phyloP scores from a whole-genome alignment of 2,329 filamentous ascomycete genomes.

The Claviceps sp. region DNA sequence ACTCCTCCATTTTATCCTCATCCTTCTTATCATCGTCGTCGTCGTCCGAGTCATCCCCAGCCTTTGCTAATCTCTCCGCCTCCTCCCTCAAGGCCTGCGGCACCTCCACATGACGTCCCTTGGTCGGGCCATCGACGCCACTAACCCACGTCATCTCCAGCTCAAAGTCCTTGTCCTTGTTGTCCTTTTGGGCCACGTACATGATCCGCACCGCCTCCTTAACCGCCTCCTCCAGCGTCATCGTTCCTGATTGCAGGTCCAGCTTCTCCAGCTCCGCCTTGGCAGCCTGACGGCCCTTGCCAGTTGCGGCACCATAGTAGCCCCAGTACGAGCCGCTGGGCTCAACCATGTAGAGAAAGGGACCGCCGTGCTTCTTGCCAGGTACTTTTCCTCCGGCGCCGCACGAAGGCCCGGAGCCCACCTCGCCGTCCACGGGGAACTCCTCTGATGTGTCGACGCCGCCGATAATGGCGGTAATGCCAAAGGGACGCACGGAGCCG shows the following conservation, averaged over 20 bases:
- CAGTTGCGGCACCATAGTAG: slow-evolving; percentile 94
- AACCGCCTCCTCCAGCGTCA: slow-evolving; percentile 75
- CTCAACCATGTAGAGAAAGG: slow-evolving; percentile 97
- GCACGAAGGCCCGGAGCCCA: slow-evolving; percentile 63
- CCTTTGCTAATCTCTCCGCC: slow-evolving; percentile 86
- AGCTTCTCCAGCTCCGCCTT: slow-evolving; percentile 99
- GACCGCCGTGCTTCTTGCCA: slow-evolving; percentile 69
- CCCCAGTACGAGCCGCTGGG: slow-evolving; percentile 96
- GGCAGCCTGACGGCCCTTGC: slow-evolving; percentile 90
- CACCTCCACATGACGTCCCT: slow-evolving; percentile 86
- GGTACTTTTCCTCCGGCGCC: slow-evolving; percentile 74
- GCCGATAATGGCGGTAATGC: slow-evolving; percentile 85
- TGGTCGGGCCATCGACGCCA: slow-evolving; percentile 68
- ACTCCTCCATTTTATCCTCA: slow-evolving; percentile 84
- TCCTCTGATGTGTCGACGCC: slow-evolving; percentile 88
- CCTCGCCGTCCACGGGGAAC: slow-evolving; percentile 76
- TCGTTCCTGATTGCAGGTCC: slow-evolving; percentile 62
- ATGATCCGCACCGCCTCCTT: slow-evolving; percentile 97
- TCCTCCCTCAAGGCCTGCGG: slow-evolving; percentile 83
- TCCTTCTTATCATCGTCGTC: slow-evolving; percentile 56
- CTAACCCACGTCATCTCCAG: slow-evolving; percentile 99
- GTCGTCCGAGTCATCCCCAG: slow-evolving; percentile 75
- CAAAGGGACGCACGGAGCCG: slow-evolving; percentile 90
- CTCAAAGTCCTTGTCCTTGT: slow-evolving; percentile 99
- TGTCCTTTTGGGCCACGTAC: slow-evolving; percentile 94